phyloP scores from a whole-genome alignment of 306 rosid genomes.

The Corylus heterophylla region DNA sequence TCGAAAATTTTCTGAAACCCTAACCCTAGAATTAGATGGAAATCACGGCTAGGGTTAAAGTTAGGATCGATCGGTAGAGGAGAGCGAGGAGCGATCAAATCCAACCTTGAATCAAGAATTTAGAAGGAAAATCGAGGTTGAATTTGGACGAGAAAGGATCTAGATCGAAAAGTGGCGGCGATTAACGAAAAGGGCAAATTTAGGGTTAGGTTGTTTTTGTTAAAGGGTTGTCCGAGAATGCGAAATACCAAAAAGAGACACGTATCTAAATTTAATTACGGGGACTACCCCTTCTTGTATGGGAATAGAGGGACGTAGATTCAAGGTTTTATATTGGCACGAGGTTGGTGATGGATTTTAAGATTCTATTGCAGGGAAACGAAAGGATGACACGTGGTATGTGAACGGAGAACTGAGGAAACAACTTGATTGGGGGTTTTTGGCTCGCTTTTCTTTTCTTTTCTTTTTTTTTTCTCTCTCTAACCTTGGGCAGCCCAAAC shows the following conservation, averaged over 20 bases:
- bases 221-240: conserved; percentile 30
- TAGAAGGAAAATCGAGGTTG: conserved; percentile 20
- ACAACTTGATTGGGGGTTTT: no score
- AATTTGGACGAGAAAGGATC: conserved; percentile 33
- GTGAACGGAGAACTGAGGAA: not conserved
- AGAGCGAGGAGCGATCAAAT: conserved; percentile 12
- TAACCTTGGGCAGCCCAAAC: no score
- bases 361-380: not conserved
- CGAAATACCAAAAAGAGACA: conserved; percentile 51
- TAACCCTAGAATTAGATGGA: conserved; percentile 51
- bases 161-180: conserved; percentile 62
- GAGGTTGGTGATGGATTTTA: conserved; percentile 36
- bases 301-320: conserved; percentile 22
- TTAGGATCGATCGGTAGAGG: conserved; percentile 35
- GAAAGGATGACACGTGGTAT: conserved; percentile 38
- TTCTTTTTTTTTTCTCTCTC: no score
- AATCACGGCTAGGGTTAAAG: conserved; percentile 13
- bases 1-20: conserved; percentile 37
- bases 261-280: conserved; percentile 46
- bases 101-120: not conserved
- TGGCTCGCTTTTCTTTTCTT: no score
- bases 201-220: conserved; percentile 51
- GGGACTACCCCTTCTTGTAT: conserved; percentile 34
- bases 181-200: conserved; percentile 43
- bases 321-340: conserved; percentile 37